Percentiles rank a stretch among this genome's conserved stretches.
Evolutionary conservation across 2,329 filamentous ascomycete genomes (phyloP).

Genomic region (Leptodontidium sp.): DNA sequence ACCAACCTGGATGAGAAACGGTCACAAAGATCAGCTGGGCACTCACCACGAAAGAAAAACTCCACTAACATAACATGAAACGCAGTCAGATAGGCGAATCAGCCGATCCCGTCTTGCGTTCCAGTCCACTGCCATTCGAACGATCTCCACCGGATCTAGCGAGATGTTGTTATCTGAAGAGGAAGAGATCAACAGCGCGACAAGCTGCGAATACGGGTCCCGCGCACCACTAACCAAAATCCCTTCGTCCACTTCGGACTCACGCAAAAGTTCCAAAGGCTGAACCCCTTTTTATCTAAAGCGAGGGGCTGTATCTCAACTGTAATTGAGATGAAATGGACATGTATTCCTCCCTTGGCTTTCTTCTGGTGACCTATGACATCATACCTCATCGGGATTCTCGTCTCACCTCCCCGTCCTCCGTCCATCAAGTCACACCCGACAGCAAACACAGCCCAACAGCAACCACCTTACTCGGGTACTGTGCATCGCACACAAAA

Average conservation of each 20-base stretch:
- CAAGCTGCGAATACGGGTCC: background rate
- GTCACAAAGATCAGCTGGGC: background rate
- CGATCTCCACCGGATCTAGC: slow-evolving; percentile 5
- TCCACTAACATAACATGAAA: slow-evolving; percentile 25
- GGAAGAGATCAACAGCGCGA: slow-evolving; percentile 13
- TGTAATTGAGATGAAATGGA: background rate
- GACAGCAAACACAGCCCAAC: background rate
- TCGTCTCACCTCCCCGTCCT: background rate
- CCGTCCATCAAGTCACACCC: background rate
- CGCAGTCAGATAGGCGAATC: slow-evolving; percentile 28
- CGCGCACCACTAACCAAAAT: background rate
- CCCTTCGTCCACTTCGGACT: background rate
- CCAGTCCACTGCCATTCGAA: background rate
- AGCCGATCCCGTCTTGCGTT: slow-evolving; percentile 17
- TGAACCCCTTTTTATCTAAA: background rate
- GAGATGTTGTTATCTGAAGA: background rate
- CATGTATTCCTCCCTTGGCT: background rate
- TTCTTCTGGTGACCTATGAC: background rate
- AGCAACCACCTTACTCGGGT: background rate
- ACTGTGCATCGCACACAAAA: background rate
- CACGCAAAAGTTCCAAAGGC: no score
- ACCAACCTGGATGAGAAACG: background rate
- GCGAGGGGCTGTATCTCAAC: background rate
- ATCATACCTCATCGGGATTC: background rate
- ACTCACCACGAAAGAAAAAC: background rate